Conservation (phyloP, 768 basidiomycete species). For the Piloderma croceum region DNA sequence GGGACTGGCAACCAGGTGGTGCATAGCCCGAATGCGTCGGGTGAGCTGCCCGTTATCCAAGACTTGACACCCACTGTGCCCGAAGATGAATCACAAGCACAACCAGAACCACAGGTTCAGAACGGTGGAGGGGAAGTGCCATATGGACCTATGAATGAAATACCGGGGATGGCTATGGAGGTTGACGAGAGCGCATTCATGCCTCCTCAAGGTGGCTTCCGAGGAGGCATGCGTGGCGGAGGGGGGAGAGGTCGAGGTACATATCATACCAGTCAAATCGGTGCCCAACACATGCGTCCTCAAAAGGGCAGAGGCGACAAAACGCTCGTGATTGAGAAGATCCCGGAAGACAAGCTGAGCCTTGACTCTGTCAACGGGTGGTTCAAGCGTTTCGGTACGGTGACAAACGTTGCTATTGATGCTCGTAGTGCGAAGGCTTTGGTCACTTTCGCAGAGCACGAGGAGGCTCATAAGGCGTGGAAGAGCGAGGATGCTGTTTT, state of each 20-base stretch:
- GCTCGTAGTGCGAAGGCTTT: conserved; percentile 68
- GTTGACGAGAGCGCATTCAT: conserved; percentile 32
- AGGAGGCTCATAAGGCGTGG: conserved; percentile 85
- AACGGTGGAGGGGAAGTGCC: conserved; percentile 15
- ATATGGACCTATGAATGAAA: conserved; percentile 9
- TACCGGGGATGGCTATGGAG: conserved; percentile 28
- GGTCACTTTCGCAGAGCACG: conserved; percentile 80
- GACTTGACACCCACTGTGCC: conserved; percentile 63
- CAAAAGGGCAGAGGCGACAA: conserved; percentile 65
- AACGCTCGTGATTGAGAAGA: conserved; percentile 91
- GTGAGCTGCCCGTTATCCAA: conserved; percentile 79
- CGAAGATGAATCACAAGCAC: conserved; percentile 28
- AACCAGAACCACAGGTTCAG: conserved; percentile 22
- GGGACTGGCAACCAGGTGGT: conserved; percentile 35
- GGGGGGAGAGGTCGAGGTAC: conserved; percentile 47
- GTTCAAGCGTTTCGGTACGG: conserved; percentile 89
- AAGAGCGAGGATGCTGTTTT: conserved; percentile 94
- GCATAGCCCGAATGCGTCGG: conserved; percentile 42
- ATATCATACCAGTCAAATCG: too few relatives aligned
- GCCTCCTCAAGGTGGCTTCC: conserved; percentile 20
- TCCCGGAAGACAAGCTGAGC: conserved; percentile 77
- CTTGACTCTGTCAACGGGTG: conserved; percentile 76
- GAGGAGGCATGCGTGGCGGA: conserved; percentile 37
- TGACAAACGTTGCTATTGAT: conserved; percentile 90
- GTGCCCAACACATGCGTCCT: conserved; percentile 61